phyloP scores from a whole-genome alignment of 1,139 yeast species.

The Geotrichum cucujoidarum region DNA sequence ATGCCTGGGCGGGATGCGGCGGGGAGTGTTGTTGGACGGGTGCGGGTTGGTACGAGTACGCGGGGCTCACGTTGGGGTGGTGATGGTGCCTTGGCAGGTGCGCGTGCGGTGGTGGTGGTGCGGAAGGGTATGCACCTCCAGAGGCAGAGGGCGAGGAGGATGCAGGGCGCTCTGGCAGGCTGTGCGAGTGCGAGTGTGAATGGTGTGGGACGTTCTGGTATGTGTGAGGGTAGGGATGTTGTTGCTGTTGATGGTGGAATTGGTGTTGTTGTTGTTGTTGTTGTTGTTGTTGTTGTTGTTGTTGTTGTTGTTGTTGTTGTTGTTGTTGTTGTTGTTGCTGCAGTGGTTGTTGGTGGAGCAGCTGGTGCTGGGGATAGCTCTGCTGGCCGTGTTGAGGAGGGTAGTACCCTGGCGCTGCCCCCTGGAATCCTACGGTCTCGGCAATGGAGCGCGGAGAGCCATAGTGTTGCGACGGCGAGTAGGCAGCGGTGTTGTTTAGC shows the following conservation, averaged over 20 bases:
- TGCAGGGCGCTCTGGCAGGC: too few relatives aligned
- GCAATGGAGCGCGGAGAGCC: slow-evolving; percentile 2
- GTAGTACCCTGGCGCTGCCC: neutral
- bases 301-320: neutral
- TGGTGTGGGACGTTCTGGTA: neutral
- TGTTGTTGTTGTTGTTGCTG: neutral
- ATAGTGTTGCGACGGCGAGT: neutral
- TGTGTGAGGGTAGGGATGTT: neutral
- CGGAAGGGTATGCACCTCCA: too few relatives aligned
- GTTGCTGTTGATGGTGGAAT: neutral
- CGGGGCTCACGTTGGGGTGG: too few relatives aligned
- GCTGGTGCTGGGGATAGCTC: slow-evolving; percentile 5
- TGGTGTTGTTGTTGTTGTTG: neutral
- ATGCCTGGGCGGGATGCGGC: neutral
- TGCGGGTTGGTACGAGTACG: too few relatives aligned
- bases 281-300: slow-evolving; percentile 3
- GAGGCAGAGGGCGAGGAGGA: too few relatives aligned
- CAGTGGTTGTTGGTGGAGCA: slow-evolving; percentile 1
- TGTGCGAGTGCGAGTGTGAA: neutral
- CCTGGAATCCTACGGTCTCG: neutral
- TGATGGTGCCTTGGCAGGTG: neutral
- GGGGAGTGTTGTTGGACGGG: neutral
- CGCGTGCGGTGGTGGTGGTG: neutral
- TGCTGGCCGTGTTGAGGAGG: slow-evolving; percentile 1
- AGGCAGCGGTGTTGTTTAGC: slow-evolving; percentile 4